Percentiles rank a stretch among this genome's conserved stretches.
Evolutionary conservation across 2,329 filamentous ascomycete species (phyloP).

Genomic region (Aureobasidium sp.): DNA sequence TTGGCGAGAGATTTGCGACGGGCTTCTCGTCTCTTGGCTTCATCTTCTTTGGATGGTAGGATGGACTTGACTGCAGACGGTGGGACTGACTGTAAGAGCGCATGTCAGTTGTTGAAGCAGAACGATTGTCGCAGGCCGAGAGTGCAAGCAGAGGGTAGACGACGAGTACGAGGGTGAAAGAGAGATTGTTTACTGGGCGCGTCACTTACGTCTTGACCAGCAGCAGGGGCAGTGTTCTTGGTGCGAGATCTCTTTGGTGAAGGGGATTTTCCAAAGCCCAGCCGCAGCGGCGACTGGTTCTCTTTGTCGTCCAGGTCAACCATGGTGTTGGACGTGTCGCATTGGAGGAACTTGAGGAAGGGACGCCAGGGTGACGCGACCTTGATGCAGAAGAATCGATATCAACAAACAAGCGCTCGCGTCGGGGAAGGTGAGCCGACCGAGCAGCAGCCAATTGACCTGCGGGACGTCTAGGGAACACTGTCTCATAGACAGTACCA

Average conservation of each 20-base stretch:
- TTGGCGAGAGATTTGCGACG: conserved; percentile 87
- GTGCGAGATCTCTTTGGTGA: conserved; percentile 67
- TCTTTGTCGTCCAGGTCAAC: conserved; percentile 25
- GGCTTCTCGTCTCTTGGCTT: conserved; percentile 67
- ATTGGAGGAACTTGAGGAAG: not conserved
- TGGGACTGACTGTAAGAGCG: conserved; percentile 29
- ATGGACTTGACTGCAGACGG: conserved; percentile 44
- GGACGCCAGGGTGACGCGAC: conserved; percentile 9
- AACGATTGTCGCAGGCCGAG: no score
- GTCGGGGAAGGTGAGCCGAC: not conserved
- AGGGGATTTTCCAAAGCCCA: conserved; percentile 23
- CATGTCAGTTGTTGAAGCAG: not conserved
- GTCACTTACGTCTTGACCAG: conserved; percentile 75
- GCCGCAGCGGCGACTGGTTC: conserved; percentile 27
- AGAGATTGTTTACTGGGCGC: conserved; percentile 32
- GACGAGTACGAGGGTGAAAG: not conserved
- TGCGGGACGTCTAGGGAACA: not conserved
- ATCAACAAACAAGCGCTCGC: conserved; percentile 5
- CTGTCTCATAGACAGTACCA: no score
- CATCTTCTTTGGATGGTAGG: conserved; percentile 51
- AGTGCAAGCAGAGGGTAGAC: not conserved
- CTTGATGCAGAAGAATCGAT: conserved; percentile 1
- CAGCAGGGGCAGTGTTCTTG: conserved; percentile 83
- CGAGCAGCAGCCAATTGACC: not conserved
- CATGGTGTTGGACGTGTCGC: conserved; percentile 13